Base-by-base conservation (phyloP, 208 protist species). In the Lotmaria passim region DNA sequence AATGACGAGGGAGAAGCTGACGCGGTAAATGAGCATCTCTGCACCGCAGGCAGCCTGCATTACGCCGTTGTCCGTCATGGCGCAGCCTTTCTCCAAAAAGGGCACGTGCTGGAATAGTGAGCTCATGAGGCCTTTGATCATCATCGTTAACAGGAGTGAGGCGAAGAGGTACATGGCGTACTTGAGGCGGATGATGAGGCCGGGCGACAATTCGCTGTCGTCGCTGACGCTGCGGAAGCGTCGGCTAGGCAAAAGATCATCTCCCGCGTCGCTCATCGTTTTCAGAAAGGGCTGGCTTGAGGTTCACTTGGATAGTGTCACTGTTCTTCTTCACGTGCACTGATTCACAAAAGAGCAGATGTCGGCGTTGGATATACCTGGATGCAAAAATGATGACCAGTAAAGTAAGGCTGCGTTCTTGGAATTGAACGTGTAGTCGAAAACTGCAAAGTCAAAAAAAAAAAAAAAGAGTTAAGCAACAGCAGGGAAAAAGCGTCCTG, bases 81-180 rank as follows among this genome's bases (percentile, higher is more conserved):
- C 69, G 50, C 93, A 97, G 4, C 90, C 90, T 12, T 73, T 81
- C 39, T 76, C 52, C 21, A 97, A 56, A 23, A 94, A 73, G 3
- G 63, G 33, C 15, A 95, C 50, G 24, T 83, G 60, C 24, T 82
- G 76, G 44, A 97, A 89, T 3, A 87, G 14, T 12, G 50, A 60
- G 36, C 74, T 65, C 66, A 96, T 69, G 48, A 75, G 56, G n/a
- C 82, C 73, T 3, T 78, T 79, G 14, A 83, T 43, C 43, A 95
- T 48, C 82, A 97, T 84, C 1, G 86, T 85, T 23, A 73, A 39
- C 15, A 96, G 47, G 0, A 97, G 80, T 0, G 83, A 84, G 4
- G 93, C 24, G 36, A 97, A 94, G 19, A 97, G 78, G 53, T 93
- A 96, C 47, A 70, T 67, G 3, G 90, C 88, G 61, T 95, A 97